Base-by-base conservation (phyloP, 2,329 filamentous ascomycete species). In the Trichophyton schoenleinii region DNA sequence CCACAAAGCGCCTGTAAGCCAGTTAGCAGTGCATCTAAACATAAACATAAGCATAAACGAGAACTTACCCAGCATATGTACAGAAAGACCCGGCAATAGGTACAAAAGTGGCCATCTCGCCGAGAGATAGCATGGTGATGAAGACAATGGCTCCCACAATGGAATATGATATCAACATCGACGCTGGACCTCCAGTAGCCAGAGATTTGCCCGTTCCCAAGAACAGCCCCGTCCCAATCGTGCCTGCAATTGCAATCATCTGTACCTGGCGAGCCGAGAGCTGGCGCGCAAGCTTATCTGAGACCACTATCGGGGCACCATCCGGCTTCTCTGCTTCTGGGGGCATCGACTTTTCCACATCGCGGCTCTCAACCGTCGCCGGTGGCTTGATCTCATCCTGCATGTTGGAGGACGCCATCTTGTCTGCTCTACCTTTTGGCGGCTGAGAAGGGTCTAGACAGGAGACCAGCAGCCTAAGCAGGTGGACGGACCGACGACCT, bases 251-350 rank as follows among this genome's bases (percentile, higher is more conserved):
- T 49, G 84, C 84, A 63, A 87, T 84, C 83, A 87, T 86, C 72
- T 86, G 83, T 9, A 86, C 81, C 69, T 86, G 84, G n/a, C 83
- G 79, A 15, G 81, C 74, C 1, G 81, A 82, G 11, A 86, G 75
- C 48, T 80, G 78, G 3, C 83, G 80, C 20, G 76, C 76, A 9
- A 86, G 74, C 60, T 73, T 74, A 66, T 83, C 80, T 1, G 75
- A 41, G 25, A 70, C 69, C 49, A 73, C 42, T 28, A 52, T 5
- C 2, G 53, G 58, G 1, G 31, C 61, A 38, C 53, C 49, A 38
- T 63, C 62, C 13, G 13, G 3, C 28, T 55, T 55, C 36, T 46
- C 36, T 34, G 5, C 46, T 3, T 41, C 62, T 3, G 58, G 20
- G 1, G 59, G 46, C n/a, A 42, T 9, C 20, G 57, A 48, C 38